Evolutionary conservation across 192 early-diverging fungal species (phyloP).

Genomic region (Coemansia sp.): DNA sequence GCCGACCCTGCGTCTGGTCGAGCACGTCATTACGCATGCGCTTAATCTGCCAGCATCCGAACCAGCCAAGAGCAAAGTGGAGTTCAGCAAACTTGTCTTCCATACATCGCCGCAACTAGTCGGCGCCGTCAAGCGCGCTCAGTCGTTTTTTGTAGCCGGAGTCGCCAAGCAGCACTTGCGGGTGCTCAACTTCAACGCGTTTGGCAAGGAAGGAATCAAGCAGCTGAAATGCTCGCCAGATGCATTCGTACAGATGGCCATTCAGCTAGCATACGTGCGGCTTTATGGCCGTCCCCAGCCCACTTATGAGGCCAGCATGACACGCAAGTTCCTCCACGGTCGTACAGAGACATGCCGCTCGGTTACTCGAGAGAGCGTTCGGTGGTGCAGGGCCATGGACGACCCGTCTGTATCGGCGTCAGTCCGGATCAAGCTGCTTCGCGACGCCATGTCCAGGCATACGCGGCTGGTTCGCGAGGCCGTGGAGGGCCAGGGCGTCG

Average conservation of each 20-base stretch:
- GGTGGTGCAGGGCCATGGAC: conserved; percentile 87
- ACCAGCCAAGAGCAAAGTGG: conserved; percentile 4
- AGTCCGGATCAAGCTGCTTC: conserved; percentile 68
- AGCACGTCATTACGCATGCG: conserved; percentile 61
- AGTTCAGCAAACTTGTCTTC: conserved; percentile 65
- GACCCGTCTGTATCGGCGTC: conserved; percentile 50
- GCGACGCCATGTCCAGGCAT: conserved; percentile 75
- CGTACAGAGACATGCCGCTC: conserved; percentile 93
- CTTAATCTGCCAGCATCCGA: conserved; percentile 58
- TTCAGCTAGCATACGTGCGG: conserved; percentile 95
- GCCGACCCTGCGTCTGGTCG: conserved; percentile 80
- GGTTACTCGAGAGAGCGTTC: conserved; percentile 69
- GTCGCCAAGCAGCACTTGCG: conserved; percentile 77
- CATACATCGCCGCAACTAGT: conserved; percentile 58
- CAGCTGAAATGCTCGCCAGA: conserved; percentile 74
- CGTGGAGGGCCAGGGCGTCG: conserved; percentile 82
- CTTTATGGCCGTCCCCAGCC: conserved; percentile 73
- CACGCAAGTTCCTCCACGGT: conserved; percentile 87
- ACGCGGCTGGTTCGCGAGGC: conserved; percentile 75
- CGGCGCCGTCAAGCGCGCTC: conserved; percentile 62
- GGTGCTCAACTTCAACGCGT: conserved; percentile 80
- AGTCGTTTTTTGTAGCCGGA: conserved; percentile 69
- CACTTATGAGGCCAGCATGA: conserved; percentile 94
- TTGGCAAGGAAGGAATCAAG: conserved; percentile 96
- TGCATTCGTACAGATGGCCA: conserved; percentile 85